Conservation (phyloP, 2,329 filamentous ascomycete species). For the Stachybotrys chlorohalonatus region DNA sequence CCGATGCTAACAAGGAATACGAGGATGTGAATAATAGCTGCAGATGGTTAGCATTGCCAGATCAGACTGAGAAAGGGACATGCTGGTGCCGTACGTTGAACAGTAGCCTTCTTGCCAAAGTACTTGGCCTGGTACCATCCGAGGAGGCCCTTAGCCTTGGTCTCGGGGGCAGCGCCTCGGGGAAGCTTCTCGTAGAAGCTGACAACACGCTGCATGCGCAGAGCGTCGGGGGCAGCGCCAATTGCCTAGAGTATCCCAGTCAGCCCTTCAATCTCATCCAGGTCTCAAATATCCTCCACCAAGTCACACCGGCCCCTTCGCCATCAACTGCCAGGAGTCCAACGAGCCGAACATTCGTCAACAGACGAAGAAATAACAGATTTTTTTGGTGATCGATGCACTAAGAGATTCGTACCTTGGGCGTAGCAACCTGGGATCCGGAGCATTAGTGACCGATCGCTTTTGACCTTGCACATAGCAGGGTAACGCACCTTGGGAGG, state of each 20-base stretch:
- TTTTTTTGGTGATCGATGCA: neutral
- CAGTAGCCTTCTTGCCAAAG: slow-evolving; percentile 90
- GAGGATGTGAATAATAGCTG: slow-evolving; percentile 84
- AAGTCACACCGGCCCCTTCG: slow-evolving; percentile 2
- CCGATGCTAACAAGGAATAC: slow-evolving; percentile 69
- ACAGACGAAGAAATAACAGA: neutral
- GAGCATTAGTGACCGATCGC: slow-evolving; percentile 7
- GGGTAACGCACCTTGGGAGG: slow-evolving; percentile 75
- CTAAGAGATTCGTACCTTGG: slow-evolving; percentile 55
- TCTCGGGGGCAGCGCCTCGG: slow-evolving; percentile 78
- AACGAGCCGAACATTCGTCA: neutral
- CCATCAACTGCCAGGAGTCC: neutral
- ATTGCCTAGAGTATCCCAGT: slow-evolving; percentile 57
- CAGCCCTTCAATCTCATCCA: slow-evolving; percentile 11
- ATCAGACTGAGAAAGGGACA: slow-evolving; percentile 4
- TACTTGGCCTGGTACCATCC: slow-evolving; percentile 85
- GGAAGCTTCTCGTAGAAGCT: slow-evolving; percentile 99
- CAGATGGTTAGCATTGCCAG: slow-evolving; percentile 8
- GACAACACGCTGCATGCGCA: slow-evolving; percentile 96
- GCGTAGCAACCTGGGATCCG: slow-evolving; percentile 61
- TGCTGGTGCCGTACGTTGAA: slow-evolving; percentile 59
- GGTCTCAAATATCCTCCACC: slow-evolving; percentile 1
- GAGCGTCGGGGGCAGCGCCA: slow-evolving; percentile 87
- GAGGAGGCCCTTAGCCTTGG: slow-evolving; percentile 72
- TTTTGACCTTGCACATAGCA: neutral